Evolutionary conservation across 768 basidiomycete species (phyloP).

Genomic region (Tricholoma bakamatsutake): DNA sequence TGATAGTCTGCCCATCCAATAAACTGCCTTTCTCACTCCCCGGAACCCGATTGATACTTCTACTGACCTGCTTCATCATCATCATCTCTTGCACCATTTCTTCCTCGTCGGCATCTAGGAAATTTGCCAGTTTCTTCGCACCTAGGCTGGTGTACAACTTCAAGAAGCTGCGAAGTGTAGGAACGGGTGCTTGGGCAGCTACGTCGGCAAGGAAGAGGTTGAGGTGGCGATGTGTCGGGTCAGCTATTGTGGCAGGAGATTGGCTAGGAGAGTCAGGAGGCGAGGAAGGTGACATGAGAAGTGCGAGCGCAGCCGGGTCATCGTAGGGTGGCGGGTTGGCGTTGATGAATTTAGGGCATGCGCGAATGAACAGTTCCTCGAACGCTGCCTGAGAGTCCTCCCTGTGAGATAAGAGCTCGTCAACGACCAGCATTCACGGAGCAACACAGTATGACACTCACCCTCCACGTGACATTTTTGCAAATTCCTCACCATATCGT

Average conservation of each 20-base stretch:
- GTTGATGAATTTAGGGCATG: constrained; percentile 95
- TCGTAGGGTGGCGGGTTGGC: constrained; percentile 95
- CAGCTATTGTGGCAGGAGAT: constrained; percentile 31
- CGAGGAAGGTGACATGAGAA: constrained; percentile 36
- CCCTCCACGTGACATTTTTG: constrained; percentile 81
- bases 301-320: constrained; percentile 55
- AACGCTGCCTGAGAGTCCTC: constrained; percentile 74
- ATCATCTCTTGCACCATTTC: constrained; percentile 95
- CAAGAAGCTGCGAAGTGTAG: constrained; percentile 85
- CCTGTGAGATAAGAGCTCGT: constrained; percentile 24
- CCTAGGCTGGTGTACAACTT: constrained; percentile 95
- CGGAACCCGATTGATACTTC: constrained; percentile 65
- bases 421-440: not conserved
- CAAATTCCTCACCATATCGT: constrained; percentile 85
- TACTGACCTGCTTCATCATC: constrained; percentile 87
- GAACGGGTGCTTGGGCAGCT: constrained; percentile 65
- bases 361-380: constrained; percentile 90
- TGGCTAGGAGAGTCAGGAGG: constrained; percentile 27
- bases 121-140: constrained; percentile 84
- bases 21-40: constrained; percentile 52
- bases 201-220: constrained; percentile 82
- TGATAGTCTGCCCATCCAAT: constrained; percentile 80
- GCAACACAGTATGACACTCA: constrained; percentile 16
- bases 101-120: constrained; percentile 90
- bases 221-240: constrained; percentile 82